Evolutionary conservation across 768 basidiomycete genomes (phyloP), one percentile per base, ranked within the genome.

Genomic region (Xerocomellus dryophilus): DNA sequence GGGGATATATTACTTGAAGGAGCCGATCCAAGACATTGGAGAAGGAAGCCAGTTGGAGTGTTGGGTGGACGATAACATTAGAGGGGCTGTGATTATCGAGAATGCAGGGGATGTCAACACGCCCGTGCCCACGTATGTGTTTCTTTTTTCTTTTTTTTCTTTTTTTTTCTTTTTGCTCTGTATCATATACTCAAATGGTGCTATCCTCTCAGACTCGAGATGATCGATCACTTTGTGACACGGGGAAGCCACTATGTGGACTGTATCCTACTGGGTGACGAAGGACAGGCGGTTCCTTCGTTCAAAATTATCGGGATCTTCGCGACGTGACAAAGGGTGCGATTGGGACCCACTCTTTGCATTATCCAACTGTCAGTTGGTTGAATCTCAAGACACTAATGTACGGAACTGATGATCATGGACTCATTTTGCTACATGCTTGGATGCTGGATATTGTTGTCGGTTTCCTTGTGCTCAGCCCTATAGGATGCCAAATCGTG

Each of bases 31-130:
- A 23, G 67, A 74, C 17, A 76, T 83, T 34, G 84, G 81, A 6
- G 75, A 81, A 55, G 88, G 90, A 31, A 85, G 85, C 61, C 78
- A 81, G 48, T 76, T 95, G 4, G 83, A 90, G 63, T 98, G 97
- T 69, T 98, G 96, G 96, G 97, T 99, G 31, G 97, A 99, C 69
- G 95, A 99, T 69, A 99, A 99, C 67, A 82, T 85, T 58, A 72
- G 63, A 0, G 96, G 97, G 5, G 86, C 84, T 27, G 82, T 82
- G 56, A 78, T 84, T 39, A 77, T 98, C 53, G 82, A 85, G 69
- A 95, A 98, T 65, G 83, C 82, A 2, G 90, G 78, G 4, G 82
- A 88, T 52, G 74, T 85, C 7, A 75, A 72, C 4, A 82, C 83
- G 51, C 71, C 82, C 1, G 81, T 77, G 48, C 81, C 92, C 29